Percentiles rank a stretch among this genome's conserved stretches.
Conservation (phyloP, 164 flowering plant species). For the Vitis rupestris region DNA sequence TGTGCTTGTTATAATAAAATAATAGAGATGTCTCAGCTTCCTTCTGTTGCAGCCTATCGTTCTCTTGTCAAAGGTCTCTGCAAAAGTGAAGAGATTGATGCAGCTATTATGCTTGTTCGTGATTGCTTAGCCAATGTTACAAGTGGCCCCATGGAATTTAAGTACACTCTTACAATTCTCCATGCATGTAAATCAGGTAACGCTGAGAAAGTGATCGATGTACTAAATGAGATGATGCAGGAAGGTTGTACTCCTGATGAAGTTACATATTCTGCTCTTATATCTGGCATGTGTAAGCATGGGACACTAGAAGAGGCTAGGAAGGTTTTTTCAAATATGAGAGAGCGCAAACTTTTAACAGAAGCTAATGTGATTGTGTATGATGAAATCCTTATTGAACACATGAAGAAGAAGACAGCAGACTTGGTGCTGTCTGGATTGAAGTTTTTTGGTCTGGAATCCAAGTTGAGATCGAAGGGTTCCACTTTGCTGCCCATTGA, state of each 20-base stretch:
- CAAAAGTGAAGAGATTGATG: conserved; percentile 69
- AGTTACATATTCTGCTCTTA: conserved; percentile 60
- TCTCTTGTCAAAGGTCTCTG: conserved; percentile 82
- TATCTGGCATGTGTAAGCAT: conserved; percentile 79
- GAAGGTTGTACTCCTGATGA: conserved; percentile 56
- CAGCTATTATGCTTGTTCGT: conserved; percentile 71
- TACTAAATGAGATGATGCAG: conserved; percentile 74
- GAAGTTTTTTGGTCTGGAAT: conserved; percentile 78
- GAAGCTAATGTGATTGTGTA: conserved; percentile 68
- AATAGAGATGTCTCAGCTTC: conserved; percentile 50
- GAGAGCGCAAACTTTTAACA: conserved; percentile 50
- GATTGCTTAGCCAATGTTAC: conserved; percentile 74
- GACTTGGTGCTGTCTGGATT: conserved; percentile 69
- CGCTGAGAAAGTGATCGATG: conserved; percentile 71
- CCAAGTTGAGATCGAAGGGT: conserved; percentile 65
- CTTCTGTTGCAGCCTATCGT: conserved; percentile 62
- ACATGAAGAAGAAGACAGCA: conserved; percentile 77
- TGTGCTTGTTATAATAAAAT: conserved; percentile 64
- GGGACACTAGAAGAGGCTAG: conserved; percentile 83
- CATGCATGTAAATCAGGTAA: conserved; percentile 64
- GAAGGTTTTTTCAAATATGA: conserved; percentile 61
- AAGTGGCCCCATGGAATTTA: conserved; percentile 81
- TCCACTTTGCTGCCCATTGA: conserved; percentile 29
- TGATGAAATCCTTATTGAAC: conserved; percentile 78
- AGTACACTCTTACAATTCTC: conserved; percentile 64